These are phyloP conservation scores for Amanita pallidorosea DNA, from an alignment of 768 basidiomycete genomes.

Conservation along the genomic window DNA sequence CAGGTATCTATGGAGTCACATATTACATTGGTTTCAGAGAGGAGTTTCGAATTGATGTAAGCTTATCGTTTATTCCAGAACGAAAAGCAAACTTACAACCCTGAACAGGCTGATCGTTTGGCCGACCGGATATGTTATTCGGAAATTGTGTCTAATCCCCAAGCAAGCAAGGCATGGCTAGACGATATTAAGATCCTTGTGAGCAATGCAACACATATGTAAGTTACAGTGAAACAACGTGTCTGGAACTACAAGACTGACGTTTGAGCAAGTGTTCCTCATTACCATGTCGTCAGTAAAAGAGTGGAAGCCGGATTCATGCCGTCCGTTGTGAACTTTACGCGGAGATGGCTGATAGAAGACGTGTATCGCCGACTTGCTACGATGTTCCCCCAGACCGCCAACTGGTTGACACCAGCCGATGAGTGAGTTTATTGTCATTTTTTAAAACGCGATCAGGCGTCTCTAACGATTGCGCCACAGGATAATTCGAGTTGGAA, in stretches of 20 bases:
- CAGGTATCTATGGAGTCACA: conserved; percentile 52
- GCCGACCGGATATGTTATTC: conserved; percentile 38
- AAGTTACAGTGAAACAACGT: conserved; percentile 11
- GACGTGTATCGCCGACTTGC: conserved; percentile 54
- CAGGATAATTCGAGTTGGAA: conserved; percentile 48
- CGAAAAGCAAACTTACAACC: neutral
- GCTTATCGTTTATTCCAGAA: neutral
- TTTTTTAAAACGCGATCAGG: too few relatives aligned
- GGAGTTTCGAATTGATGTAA: conserved; percentile 35
- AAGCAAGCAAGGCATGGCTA: conserved; percentile 19
- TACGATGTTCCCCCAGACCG: conserved; percentile 55
- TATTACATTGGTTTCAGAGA: conserved; percentile 59
- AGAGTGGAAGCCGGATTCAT: conserved; percentile 21
- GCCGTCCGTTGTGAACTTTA: conserved; percentile 25
- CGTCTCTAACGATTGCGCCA: neutral
- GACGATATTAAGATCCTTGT: conserved; percentile 31
- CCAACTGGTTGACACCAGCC: conserved; percentile 43
- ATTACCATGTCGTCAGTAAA: conserved; percentile 44
- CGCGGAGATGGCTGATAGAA: conserved; percentile 45
- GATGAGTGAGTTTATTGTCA: conserved; percentile 35
- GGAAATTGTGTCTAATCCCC: conserved; percentile 30
- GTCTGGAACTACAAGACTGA: neutral
- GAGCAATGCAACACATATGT: conserved; percentile 46
- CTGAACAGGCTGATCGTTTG: conserved; percentile 30
- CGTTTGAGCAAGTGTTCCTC: conserved; percentile 35